Evolutionary conservation across 2,329 filamentous ascomycete genomes (phyloP).

Genomic region (Dissoconium aciculare): DNA sequence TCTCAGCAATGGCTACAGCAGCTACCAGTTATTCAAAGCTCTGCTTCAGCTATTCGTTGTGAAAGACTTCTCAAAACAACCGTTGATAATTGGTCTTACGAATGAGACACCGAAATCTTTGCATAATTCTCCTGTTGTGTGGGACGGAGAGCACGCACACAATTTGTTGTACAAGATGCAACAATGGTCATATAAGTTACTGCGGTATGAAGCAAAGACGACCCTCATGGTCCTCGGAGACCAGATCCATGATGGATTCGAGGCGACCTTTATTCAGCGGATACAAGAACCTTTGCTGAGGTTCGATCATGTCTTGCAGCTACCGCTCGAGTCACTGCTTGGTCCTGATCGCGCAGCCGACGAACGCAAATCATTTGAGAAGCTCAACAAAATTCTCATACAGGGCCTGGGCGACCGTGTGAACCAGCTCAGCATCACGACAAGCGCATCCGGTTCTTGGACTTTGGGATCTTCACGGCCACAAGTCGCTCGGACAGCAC

Average conservation of each 20-base stretch:
- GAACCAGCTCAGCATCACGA: constrained; percentile 42
- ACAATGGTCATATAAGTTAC: constrained; percentile 59
- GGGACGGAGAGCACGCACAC: constrained; percentile 56
- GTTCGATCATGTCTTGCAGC: constrained; percentile 39
- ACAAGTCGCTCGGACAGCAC: constrained; percentile 16
- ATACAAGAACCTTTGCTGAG: constrained; percentile 37
- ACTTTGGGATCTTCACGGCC: constrained; percentile 20
- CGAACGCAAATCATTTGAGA: constrained; percentile 14
- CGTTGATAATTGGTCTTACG: constrained; percentile 32
- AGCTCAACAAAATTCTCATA: constrained; percentile 17
- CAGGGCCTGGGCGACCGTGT: constrained; percentile 64
- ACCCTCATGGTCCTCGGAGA: constrained; percentile 65
- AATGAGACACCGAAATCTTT: constrained; percentile 22
- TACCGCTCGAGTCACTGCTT: constrained; percentile 13
- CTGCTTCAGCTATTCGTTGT: constrained; percentile 72
- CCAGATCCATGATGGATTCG: constrained; percentile 62
- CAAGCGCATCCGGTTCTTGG: constrained; percentile 22
- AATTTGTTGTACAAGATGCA: constrained; percentile 90
- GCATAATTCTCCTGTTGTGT: constrained; percentile 52
- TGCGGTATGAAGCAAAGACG: constrained; percentile 59
- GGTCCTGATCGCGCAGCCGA: constrained; percentile 5
- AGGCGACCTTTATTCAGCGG: constrained; percentile 61
- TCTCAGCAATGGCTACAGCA: constrained; percentile 67
- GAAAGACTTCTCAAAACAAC: constrained; percentile 53
- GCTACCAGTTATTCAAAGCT: constrained; percentile 89